Percentiles rank a stretch among this genome's conserved stretches.
Evolutionary conservation across 805 yeast species (phyloP).

Genomic region (Brettanomyces nanus): DNA sequence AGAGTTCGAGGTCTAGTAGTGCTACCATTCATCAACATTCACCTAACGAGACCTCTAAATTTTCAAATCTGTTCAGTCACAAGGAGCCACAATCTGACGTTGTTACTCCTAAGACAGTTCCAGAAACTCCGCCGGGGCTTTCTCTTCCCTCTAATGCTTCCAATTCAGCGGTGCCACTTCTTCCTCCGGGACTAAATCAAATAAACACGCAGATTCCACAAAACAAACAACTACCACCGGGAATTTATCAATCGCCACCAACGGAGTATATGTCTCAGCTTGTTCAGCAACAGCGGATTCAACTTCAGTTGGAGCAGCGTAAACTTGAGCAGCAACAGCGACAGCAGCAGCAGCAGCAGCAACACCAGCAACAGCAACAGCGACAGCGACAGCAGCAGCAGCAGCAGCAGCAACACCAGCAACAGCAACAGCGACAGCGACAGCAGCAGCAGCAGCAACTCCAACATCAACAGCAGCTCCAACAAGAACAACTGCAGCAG

Average conservation of each 20-base stretch:
- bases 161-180: neutral
- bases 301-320: neutral
- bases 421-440: neutral
- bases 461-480: neutral
- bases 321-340: neutral
- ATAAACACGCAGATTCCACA: too few species aligned
- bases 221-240: neutral
- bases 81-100: neutral
- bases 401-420: constrained; percentile 8
- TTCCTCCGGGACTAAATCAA: too few species aligned
- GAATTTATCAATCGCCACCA: neutral
- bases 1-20: neutral
- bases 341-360: neutral
- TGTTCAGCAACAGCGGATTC: too few species aligned
- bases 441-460: neutral
- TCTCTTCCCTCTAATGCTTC: neutral
- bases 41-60: neutral
- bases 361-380: too few species aligned
- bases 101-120: neutral
- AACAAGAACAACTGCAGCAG: constrained; percentile 3
- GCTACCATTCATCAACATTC: neutral
- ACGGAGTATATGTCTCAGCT: too few species aligned
- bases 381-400: neutral
- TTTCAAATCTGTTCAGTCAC: neutral
- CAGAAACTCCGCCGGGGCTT: constrained; percentile 1